Evolutionary conservation across 2,329 filamentous ascomycete genomes (phyloP).

Genomic region (Colletotrichum sp.): DNA sequence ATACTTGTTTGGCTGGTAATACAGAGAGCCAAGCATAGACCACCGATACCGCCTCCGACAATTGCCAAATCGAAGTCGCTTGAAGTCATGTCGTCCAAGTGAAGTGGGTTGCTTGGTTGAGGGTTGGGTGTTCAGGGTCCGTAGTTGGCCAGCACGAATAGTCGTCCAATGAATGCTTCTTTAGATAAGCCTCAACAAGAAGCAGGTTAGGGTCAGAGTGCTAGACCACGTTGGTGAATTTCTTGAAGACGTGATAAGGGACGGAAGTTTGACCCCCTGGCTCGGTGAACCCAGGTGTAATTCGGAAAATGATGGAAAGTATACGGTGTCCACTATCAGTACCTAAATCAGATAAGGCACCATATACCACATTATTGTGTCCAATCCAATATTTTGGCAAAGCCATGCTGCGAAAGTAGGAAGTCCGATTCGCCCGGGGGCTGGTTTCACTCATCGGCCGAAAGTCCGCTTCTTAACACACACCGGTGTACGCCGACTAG

Average conservation of each 20-base stretch:
- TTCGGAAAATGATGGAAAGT: background rate
- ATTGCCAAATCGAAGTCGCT: conserved; percentile 41
- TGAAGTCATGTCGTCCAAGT: background rate
- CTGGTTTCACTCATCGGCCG: background rate
- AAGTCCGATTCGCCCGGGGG: background rate
- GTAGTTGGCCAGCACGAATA: background rate
- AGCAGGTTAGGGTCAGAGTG: rapidly evolving
- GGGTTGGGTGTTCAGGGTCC: background rate
- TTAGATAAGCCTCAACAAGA: background rate
- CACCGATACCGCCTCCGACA: conserved; percentile 56
- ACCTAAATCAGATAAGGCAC: background rate
- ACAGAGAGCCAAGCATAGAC: conserved; percentile 52
- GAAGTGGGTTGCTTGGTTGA: background rate
- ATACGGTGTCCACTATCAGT: background rate
- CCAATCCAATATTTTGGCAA: background rate
- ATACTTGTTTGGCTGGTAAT: conserved; percentile 41
- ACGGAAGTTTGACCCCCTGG: background rate
- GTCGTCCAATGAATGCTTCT: background rate
- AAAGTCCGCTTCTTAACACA: background rate
- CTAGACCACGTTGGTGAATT: background rate
- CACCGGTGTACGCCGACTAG: background rate
- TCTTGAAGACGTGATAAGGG: background rate
- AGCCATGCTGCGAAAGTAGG: background rate
- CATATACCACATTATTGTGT: background rate
- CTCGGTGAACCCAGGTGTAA: background rate